phyloP scores from a whole-genome alignment of 2,329 filamentous ascomycete genomes.

The Penicillium sp. region DNA sequence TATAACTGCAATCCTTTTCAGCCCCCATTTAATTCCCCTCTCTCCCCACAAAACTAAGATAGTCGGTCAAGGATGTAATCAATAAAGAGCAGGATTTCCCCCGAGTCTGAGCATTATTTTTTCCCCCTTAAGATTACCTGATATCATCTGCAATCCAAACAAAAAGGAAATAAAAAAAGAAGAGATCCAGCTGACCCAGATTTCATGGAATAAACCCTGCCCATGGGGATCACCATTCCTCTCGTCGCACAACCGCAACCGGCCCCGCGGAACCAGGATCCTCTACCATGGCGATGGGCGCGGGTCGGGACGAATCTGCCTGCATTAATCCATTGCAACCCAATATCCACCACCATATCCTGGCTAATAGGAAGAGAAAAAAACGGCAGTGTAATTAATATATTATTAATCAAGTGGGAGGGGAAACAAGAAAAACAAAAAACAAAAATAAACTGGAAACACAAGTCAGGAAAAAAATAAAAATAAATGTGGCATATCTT shows the following conservation, averaged over 20 bases:
- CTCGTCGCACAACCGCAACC: slow-evolving; percentile 31
- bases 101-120: neutral
- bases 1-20: neutral
- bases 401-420: neutral
- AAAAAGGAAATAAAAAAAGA: neutral
- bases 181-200: neutral
- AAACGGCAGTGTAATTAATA: neutral
- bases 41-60: neutral
- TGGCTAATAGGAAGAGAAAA: neutral
- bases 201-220: neutral
- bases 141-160: neutral
- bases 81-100: neutral
- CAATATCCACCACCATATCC: neutral
- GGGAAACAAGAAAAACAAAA: neutral
- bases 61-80: neutral
- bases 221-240: slow-evolving; percentile 9
- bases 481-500: slow-evolving; percentile 7
- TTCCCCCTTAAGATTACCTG: neutral
- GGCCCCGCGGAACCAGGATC: slow-evolving; percentile 28
- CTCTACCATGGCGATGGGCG: slow-evolving; percentile 26
- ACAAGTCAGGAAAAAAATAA: neutral
- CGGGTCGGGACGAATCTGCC: slow-evolving; percentile 25
- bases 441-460: neutral
- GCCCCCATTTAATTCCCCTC: neutral
- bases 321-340: slow-evolving; percentile 5